Evolutionary conservation across 352 stramenopile species (phyloP).

Genomic region (Pythium brachiatum): DNA sequence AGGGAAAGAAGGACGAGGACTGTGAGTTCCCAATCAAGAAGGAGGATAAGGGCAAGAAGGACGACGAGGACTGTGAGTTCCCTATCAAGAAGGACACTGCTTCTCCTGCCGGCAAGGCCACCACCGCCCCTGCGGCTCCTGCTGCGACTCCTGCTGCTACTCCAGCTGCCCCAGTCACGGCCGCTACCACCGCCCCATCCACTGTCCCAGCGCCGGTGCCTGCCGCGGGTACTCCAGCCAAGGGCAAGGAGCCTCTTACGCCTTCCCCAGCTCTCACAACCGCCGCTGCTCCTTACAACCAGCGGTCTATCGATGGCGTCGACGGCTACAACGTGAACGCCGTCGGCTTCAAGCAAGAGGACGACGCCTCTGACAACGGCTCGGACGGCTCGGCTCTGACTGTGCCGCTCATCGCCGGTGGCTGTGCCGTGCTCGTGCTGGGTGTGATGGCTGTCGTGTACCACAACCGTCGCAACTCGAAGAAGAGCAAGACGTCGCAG

Average conservation of each 20-base stretch:
- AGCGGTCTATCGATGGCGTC: not conserved
- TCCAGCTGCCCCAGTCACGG: not conserved
- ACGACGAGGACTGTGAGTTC: slow-evolving; percentile 19
- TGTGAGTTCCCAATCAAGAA: slow-evolving; percentile 19
- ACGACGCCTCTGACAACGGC: slow-evolving; percentile 14
- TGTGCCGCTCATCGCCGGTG: slow-evolving; percentile 33
- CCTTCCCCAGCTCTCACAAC: slow-evolving; percentile 14
- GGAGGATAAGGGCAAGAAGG: not conserved
- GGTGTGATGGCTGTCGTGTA: slow-evolving; percentile 49
- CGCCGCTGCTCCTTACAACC: slow-evolving; percentile 7
- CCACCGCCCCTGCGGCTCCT: not conserved
- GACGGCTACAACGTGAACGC: slow-evolving; percentile 33
- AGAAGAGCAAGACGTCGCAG: slow-evolving; percentile 48
- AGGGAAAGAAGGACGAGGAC: slow-evolving; percentile 14
- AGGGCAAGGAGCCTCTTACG: slow-evolving; percentile 10
- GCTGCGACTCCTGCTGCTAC: slow-evolving; percentile 2
- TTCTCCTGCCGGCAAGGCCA: not conserved
- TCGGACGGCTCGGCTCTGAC: slow-evolving; percentile 2
- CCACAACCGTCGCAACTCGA: slow-evolving; percentile 61
- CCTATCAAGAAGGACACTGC: slow-evolving; percentile 9
- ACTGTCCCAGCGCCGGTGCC: slow-evolving; percentile 2
- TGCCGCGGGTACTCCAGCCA: not conserved
- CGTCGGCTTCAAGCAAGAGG: slow-evolving; percentile 40
- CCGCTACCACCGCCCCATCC: not conserved
- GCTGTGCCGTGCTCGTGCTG: slow-evolving; percentile 42